These are phyloP conservation scores for Gracilaria gracilis DNA, from an alignment of 23 red algal genomes.

Conservation along the genomic window DNA sequence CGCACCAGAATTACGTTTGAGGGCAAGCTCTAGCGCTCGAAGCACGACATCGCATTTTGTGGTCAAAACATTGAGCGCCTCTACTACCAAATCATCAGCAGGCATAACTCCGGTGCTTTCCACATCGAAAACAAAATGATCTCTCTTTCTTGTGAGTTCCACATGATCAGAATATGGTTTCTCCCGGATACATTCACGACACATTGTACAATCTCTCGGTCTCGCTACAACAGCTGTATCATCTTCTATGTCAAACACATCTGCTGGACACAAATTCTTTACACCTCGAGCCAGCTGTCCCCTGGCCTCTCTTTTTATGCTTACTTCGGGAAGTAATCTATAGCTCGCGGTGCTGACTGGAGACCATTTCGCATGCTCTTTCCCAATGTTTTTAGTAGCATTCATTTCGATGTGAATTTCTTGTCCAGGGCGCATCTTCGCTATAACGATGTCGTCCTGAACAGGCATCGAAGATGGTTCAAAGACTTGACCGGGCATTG, in stretches of 20 bases:
- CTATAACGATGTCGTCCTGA: constrained; percentile 88
- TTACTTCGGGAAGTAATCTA: constrained; percentile 83
- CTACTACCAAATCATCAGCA: constrained; percentile 65
- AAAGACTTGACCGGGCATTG: constrained; percentile 65
- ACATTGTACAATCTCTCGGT: constrained; percentile 83
- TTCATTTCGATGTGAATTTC: constrained; percentile 85
- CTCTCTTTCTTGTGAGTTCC: constrained; percentile 76
- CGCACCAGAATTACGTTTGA: constrained; percentile 48
- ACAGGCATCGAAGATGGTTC: constrained; percentile 58
- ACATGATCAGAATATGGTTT: constrained; percentile 62
- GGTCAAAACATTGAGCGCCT: constrained; percentile 79
- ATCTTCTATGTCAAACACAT: constrained; percentile 97
- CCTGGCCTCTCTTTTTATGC: constrained; percentile 24
- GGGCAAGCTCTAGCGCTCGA: constrained; percentile 58
- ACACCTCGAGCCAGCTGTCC: constrained; percentile 54
- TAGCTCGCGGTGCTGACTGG: constrained; percentile 93
- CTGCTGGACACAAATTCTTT: constrained; percentile 78
- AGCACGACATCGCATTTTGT: constrained; percentile 81
- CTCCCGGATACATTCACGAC: constrained; percentile 89
- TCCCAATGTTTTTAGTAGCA: constrained; percentile 87
- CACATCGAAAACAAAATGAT: constrained; percentile 95
- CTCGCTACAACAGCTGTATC: constrained; percentile 73
- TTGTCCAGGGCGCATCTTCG: constrained; percentile 93
- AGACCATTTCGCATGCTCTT: constrained; percentile 97
- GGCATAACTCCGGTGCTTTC: constrained; percentile 92